Evolutionary conservation across 306 rosid species (phyloP).

Genomic region (Spatholobus suberectus): DNA sequence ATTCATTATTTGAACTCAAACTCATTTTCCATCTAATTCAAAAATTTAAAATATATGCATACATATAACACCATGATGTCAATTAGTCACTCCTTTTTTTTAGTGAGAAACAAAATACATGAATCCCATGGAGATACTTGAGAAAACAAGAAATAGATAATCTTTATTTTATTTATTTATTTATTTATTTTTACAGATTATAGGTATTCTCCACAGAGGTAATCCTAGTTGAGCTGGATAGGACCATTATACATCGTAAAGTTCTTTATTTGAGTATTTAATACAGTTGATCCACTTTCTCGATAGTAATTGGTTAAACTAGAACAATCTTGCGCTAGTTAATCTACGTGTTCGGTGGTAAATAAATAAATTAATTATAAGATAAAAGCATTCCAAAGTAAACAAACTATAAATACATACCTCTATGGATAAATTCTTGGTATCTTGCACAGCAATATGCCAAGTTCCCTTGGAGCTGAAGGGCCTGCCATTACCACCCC

Average conservation of each 20-base stretch:
- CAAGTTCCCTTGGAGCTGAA: slow-evolving; percentile 59
- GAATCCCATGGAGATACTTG: background rate
- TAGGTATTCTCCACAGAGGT: no score
- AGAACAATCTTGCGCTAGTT: no score
- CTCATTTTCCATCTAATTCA: background rate
- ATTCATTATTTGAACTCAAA: background rate
- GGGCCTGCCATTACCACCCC: slow-evolving; percentile 61
- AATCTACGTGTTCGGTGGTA: no score
- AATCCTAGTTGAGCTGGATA: no score
- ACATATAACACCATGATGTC: background rate
- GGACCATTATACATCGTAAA: no score
- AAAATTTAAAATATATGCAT: background rate
- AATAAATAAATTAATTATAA: no score
- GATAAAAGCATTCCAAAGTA: background rate
- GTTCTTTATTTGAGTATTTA: no score
- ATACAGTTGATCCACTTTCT: no score
- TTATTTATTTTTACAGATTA: no score
- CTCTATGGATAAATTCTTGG: slow-evolving; percentile 41
- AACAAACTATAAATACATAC: slow-evolving; percentile 8
- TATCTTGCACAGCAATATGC: slow-evolving; percentile 54
- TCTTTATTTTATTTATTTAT: no score
- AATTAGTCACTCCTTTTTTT: background rate
- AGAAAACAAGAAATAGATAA: background rate
- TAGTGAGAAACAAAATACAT: background rate
- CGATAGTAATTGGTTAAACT: no score